Conservation (phyloP, 306 rosid genomes). For the Chamaecrista fasciculata region DNA sequence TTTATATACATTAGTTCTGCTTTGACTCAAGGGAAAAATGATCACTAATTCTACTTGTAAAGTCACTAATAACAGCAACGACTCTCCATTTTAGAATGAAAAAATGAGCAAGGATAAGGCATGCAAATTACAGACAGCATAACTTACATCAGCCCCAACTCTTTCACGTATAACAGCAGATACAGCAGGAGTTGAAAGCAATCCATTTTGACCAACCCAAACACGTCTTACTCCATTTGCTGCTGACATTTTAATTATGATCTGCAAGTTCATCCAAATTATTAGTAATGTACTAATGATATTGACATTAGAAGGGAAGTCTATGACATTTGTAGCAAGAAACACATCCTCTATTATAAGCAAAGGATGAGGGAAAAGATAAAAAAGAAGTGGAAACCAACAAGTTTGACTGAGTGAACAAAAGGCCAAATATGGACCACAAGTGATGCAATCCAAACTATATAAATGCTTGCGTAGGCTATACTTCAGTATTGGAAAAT, state of each 20-base stretch:
- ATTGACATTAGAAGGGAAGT: slow-evolving; percentile 19
- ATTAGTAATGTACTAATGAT: not conserved
- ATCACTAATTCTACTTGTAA: not conserved
- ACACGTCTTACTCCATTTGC: slow-evolving; percentile 90
- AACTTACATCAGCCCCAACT: slow-evolving; percentile 82
- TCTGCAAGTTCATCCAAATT: slow-evolving; percentile 46
- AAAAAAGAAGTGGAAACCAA: not conserved
- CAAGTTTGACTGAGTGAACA: not conserved
- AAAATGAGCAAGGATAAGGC: not conserved
- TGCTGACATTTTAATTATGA: slow-evolving; percentile 86
- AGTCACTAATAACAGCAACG: not conserved
- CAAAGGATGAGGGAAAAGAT: slow-evolving; percentile 1
- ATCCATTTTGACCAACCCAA: slow-evolving; percentile 93
- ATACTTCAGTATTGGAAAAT: not conserved
- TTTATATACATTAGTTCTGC: not conserved
- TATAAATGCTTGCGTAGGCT: not conserved
- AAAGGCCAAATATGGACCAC: not conserved
- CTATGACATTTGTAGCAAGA: not conserved
- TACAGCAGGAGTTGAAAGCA: slow-evolving; percentile 99
- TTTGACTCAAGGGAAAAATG: slow-evolving; percentile 11
- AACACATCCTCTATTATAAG: slow-evolving; percentile 1
- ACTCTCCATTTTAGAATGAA: not conserved
- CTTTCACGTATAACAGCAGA: slow-evolving; percentile 95
- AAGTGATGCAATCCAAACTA: slow-evolving; percentile 13
- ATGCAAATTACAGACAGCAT: slow-evolving; percentile 14